Base-by-base conservation (phyloP, 2,329 filamentous ascomycete species). In the Phaeophleospora eucalypticola region DNA sequence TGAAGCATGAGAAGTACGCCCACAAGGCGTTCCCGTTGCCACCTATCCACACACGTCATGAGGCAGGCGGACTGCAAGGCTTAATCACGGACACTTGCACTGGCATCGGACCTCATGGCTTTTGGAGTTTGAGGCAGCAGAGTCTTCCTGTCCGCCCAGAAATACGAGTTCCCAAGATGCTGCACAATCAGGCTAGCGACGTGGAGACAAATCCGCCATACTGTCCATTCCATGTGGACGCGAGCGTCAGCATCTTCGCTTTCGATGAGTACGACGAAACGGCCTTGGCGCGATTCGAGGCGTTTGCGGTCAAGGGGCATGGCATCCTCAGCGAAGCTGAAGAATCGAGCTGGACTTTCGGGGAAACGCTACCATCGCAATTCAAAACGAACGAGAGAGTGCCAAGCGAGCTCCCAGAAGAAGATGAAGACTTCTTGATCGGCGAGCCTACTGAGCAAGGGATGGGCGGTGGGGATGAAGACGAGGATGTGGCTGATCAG, bases 221-320 rank as follows among this genome's bases (percentile, higher is more conserved):
- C 60, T 90, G 95, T 61, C 91, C 93, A 1, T 96, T 97, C 71
- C 91, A 97, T 65, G 93, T 90, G 0, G 90, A 97, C 62, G 80
- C 82, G 45, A 82, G 91, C 2, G 87, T 97, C 36, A 81, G 78
- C n/a, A 74, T 96, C 20, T 86, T 83, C 56, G 78, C 89, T 35
- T 87, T 84, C 62, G 65, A 67, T 2, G 58, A 67, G 36, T 47
- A 48, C 16, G 51, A 43, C 15, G 39, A 43, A 18, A 19, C 43
- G 37, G 43, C 51, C 2, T 41, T 47, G 17, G 6, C 24, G 12
- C 24, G 6, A 29, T 29, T 29, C 7, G 44, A 43, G 9, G 42
- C 35, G 14, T 58, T 60, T 42, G 52, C 53, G n/a, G 49, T 38
- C 15, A 44, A 49, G 36, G 61, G 58, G 14, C 57, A 63, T 34